A percentile compares a stretch with the other conserved stretches of the same genome.
phyloP scores from a whole-genome alignment of 495 filamentous ascomycete genomes.

The Penicillium herquei region DNA sequence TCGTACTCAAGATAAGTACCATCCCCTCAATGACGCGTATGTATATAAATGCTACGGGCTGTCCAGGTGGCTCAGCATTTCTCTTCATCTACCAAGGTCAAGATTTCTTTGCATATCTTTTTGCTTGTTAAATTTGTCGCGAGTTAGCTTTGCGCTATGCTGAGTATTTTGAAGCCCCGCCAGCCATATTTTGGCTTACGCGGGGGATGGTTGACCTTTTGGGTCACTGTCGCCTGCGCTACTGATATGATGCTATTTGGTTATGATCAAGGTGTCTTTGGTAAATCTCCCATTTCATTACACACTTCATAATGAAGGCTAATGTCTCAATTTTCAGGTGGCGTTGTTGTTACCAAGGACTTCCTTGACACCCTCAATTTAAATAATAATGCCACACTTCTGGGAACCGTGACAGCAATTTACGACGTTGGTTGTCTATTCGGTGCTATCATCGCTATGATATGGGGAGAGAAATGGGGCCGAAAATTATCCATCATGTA shows the following conservation, averaged over 20 bases:
- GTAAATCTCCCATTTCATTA: neutral
- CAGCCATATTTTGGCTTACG: neutral
- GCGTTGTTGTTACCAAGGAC: neutral
- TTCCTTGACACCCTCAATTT: neutral
- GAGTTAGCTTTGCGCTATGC: neutral
- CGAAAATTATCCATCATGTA: constrained; percentile 52
- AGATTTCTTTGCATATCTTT: too few relatives aligned
- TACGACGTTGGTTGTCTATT: constrained; percentile 56
- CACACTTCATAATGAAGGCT: neutral
- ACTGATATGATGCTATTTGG: constrained; percentile 14
- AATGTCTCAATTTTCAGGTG: neutral
- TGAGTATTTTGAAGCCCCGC: neutral
- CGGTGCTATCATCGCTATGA: constrained; percentile 48
- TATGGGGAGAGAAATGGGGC: constrained; percentile 51
- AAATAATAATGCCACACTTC: neutral
- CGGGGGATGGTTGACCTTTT: neutral
- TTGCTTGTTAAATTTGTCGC: too few relatives aligned
- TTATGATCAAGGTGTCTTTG: constrained; percentile 19
- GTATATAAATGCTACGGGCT: too few relatives aligned
- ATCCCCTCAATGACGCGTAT: too few relatives aligned
- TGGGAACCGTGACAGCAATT: constrained; percentile 41
- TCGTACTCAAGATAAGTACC: neutral
- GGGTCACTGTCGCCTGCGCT: neutral
- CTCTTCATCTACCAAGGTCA: too few relatives aligned
- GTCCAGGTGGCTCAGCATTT: too few relatives aligned